phyloP scores from a whole-genome alignment of 2,329 filamentous ascomycete genomes.

The Aspergillus ustus region DNA sequence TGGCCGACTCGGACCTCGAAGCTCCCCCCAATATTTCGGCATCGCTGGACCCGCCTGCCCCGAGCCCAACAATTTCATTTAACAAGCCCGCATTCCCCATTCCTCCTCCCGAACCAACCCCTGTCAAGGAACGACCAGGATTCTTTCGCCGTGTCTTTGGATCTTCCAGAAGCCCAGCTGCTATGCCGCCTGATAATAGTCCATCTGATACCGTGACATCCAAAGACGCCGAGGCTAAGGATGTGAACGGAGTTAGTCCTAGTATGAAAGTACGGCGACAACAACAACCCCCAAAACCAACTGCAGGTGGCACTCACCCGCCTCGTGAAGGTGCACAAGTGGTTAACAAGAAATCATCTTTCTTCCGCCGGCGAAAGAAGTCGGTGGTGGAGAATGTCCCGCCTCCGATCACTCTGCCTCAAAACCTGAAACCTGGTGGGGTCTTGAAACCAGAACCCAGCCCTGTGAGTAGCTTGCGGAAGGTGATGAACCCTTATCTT shows the following conservation, averaged over 20 bases:
- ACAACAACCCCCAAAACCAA: constrained; percentile 33
- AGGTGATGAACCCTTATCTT: constrained; percentile 87
- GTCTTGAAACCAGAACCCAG: constrained; percentile 52
- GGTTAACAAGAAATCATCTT: constrained; percentile 90
- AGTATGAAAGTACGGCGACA: constrained; percentile 33
- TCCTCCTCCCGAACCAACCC: constrained; percentile 47
- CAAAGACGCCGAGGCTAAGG: constrained; percentile 33
- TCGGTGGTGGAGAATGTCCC: constrained; percentile 72
- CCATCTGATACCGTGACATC: constrained; percentile 27
- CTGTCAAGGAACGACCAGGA: constrained; percentile 72
- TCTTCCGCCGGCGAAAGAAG: constrained; percentile 93
- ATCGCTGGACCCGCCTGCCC: constrained; percentile 55
- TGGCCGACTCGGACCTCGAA: constrained; percentile 35
- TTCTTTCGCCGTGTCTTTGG: constrained; percentile 96
- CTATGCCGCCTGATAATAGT: constrained; percentile 27
- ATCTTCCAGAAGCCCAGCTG: constrained; percentile 63
- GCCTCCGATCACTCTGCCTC: constrained; percentile 59
- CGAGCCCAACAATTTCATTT: constrained; percentile 58
- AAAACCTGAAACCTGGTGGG: constrained; percentile 44
- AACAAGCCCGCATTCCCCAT: constrained; percentile 50
- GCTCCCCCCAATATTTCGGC: constrained; percentile 48
- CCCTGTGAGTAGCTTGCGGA: constrained; percentile 78
- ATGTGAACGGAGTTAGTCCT: constrained; percentile 23
- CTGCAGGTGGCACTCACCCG: constrained; percentile 25
- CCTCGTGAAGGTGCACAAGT: constrained; percentile 53